These are phyloP conservation scores for Helotiales sp. DNA, from an alignment of 2,329 filamentous ascomycete genomes.

Conservation along the genomic window DNA sequence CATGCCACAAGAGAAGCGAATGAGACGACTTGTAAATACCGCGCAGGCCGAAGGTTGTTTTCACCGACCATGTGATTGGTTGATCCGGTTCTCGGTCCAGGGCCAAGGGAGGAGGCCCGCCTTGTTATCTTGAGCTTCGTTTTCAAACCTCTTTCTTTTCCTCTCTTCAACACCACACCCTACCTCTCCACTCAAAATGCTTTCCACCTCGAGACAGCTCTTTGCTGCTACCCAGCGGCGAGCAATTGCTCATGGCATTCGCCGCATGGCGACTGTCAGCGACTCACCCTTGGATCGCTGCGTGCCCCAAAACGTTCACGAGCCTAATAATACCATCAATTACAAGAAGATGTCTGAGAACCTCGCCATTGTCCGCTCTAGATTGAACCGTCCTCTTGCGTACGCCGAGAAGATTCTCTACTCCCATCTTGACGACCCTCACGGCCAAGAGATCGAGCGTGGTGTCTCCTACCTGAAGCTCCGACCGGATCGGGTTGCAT, in stretches of 20 bases:
- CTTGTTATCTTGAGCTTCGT: conserved; percentile 11
- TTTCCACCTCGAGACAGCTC: conserved; percentile 70
- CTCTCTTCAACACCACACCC: conserved; percentile 26
- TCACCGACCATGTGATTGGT: conserved; percentile 6
- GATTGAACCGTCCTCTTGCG: conserved; percentile 91
- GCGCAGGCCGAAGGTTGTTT: conserved; percentile 9
- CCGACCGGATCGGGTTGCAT: conserved; percentile 95
- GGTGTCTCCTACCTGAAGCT: conserved; percentile 96
- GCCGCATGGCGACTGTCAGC: conserved; percentile 82
- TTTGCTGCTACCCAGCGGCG: conserved; percentile 69
- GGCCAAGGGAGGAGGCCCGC: conserved; percentile 1
- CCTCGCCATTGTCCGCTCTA: conserved; percentile 83
- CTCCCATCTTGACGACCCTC: conserved; percentile 96
- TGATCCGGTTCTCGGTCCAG: conserved; percentile 7
- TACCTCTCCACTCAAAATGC: conserved; percentile 55
- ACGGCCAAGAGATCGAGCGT: conserved; percentile 94
- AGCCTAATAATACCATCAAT: conserved; percentile 97
- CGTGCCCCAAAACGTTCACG: conserved; percentile 97
- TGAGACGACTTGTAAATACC: background rate
- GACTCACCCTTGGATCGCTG: conserved; percentile 90
- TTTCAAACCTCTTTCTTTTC: conserved; percentile 22
- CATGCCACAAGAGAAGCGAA: background rate
- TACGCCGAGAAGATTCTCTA: conserved; percentile 99
- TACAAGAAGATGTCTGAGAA: conserved; percentile 99
- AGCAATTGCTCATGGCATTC: conserved; percentile 64